phyloP scores from a whole-genome alignment of 2,329 filamentous ascomycete species.

The Arthrobotrys entomopaga region DNA sequence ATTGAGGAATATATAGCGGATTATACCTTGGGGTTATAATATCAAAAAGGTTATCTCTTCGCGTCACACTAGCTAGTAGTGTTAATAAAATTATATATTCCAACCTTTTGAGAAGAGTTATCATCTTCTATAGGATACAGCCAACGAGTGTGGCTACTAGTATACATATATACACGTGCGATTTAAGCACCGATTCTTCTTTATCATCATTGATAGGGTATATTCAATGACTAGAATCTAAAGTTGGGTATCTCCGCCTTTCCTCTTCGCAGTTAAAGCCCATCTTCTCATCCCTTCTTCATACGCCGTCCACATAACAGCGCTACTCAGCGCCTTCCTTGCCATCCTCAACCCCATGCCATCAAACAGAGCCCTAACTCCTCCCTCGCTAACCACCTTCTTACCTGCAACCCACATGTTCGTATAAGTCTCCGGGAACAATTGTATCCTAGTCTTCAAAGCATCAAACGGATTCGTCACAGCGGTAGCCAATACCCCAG shows the following conservation, averaged over 20 bases:
- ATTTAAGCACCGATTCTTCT: background rate
- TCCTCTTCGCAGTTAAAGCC: conserved; percentile 48
- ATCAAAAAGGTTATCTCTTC: too few species aligned
- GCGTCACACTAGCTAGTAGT: too few species aligned
- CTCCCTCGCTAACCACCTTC: conserved; percentile 84
- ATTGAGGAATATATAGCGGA: too few species aligned
- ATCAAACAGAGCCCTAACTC: conserved; percentile 81
- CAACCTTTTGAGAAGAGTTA: conserved; percentile 40
- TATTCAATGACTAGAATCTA: conserved; percentile 4
- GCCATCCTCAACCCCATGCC: conserved; percentile 87
- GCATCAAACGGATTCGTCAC: conserved; percentile 97
- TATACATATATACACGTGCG: conserved; percentile 14
- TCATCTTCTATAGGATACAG: too few species aligned
- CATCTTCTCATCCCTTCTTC: conserved; percentile 66
- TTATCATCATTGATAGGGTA: too few species aligned
- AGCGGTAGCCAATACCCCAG: conserved; percentile 82
- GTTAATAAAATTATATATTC: too few species aligned
- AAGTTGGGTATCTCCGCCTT: conserved; percentile 19
- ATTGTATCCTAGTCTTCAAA: conserved; percentile 91
- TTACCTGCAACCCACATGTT: conserved; percentile 82
- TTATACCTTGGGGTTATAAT: too few species aligned
- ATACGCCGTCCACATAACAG: conserved; percentile 97
- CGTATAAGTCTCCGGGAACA: conserved; percentile 82
- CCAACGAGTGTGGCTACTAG: background rate
- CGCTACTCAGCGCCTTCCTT: conserved; percentile 89